Base-by-base conservation (phyloP, 2,329 filamentous ascomycete species). In the Cladosporium halotolerans region DNA sequence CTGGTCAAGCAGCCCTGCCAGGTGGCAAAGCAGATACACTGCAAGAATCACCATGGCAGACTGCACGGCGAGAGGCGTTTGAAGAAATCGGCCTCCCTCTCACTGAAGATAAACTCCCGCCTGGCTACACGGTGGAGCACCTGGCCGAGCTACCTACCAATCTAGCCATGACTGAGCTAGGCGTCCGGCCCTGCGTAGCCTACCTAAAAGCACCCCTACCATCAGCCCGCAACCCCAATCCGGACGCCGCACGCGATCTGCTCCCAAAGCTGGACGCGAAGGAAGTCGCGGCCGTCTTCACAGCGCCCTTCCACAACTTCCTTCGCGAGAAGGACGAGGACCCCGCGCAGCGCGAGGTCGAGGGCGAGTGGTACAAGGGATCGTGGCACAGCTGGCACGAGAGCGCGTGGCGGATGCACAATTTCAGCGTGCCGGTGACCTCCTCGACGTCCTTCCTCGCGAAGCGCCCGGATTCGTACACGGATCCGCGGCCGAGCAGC, bases 241-340 rank as follows among this genome's bases (percentile, higher is more conserved):
- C 66, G 0, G 66, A 69, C 51, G 65, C 62, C 1, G 61, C 64
- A 7, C 88, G 62, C 31, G 68, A 69, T 41, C 57, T 69, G 9
- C 53, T 70, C 9, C 91, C 92, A 0, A 80, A 83, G 38, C 78
- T 96, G 9, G 89, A 96, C 71, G 88, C 90, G 1, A 85, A 88
- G 60, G 92, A 97, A 71, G 92, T 97, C 2, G 91, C 90, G 2
- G 91, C 90, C 42, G 89, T 97, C 33, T 97, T 97, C 72, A 92
- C 88, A 4, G 91, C 88, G 4, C 87, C 89, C 0, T 89, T 97
- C 62, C 82, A 85, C 68, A 88, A 90, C 67, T 96, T 97, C 68
- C 73, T 97, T 50, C 76, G 74, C 44, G 68, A 74, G 32, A 69
- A 71, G 47, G 85, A 88, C 68, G 77, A 87, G 46, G 60, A 74